Evolutionary conservation across 1,284 basidiomycete species (phyloP).

Genomic region (Ganoderma sinense): DNA sequence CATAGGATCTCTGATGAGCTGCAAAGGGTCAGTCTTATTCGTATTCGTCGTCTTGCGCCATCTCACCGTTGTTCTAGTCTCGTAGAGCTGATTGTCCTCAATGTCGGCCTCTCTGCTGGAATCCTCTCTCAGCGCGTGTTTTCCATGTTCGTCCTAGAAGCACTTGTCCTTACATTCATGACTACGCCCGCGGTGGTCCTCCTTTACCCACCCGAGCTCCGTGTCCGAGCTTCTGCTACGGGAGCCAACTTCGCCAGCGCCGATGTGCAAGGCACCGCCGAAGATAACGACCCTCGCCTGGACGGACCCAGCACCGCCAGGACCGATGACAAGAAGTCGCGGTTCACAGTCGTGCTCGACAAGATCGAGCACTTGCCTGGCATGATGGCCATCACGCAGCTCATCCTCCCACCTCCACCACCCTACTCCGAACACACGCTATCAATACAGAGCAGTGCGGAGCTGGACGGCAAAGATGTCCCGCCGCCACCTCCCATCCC

Average conservation of each 20-base stretch:
- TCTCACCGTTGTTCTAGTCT: slow-evolving; percentile 38
- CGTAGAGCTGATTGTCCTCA: slow-evolving; percentile 73
- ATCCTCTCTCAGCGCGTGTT: slow-evolving; percentile 76
- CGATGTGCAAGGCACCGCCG: slow-evolving; percentile 31
- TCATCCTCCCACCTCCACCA: slow-evolving; percentile 57
- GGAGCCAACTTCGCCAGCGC: slow-evolving; percentile 55
- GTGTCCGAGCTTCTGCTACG: slow-evolving; percentile 52
- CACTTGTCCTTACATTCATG: slow-evolving; percentile 86
- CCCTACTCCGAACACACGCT: slow-evolving; percentile 15
- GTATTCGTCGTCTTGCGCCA: background rate
- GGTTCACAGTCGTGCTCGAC: slow-evolving; percentile 90
- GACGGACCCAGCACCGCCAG: slow-evolving; percentile 11
- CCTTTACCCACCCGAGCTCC: slow-evolving; percentile 78
- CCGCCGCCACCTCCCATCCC: slow-evolving; percentile 1
- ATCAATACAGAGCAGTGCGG: background rate
- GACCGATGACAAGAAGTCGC: slow-evolving; percentile 50
- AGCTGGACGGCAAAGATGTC: slow-evolving; percentile 15
- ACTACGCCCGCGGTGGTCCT: slow-evolving; percentile 86
- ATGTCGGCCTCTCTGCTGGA: slow-evolving; percentile 72
- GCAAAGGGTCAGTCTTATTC: slow-evolving; percentile 63
- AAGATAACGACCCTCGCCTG: background rate
- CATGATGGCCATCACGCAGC: slow-evolving; percentile 74
- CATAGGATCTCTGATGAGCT: slow-evolving; percentile 77
- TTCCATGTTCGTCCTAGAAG: slow-evolving; percentile 94
- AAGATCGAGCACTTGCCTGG: slow-evolving; percentile 87